Percentiles rank a stretch among this genome's conserved stretches.
Evolutionary conservation across 2,329 filamentous ascomycete genomes (phyloP).

Genomic region (Colletotrichum tropicicola): DNA sequence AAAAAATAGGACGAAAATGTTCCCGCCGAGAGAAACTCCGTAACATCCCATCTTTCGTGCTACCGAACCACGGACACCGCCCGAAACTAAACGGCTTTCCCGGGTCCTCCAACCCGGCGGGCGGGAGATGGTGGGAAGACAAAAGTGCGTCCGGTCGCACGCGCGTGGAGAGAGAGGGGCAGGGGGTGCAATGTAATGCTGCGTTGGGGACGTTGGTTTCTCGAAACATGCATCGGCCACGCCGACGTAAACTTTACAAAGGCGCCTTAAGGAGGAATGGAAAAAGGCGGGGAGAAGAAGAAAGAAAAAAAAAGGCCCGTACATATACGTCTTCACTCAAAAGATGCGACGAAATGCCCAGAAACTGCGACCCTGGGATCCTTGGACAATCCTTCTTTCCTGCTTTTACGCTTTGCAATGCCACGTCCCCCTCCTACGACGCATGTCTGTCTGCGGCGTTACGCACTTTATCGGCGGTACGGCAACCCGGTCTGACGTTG

Average conservation of each 20-base stretch:
- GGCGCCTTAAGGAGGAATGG: background rate
- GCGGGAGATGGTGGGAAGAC: background rate
- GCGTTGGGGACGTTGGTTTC: background rate
- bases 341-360: slow-evolving; percentile 5
- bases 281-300: background rate
- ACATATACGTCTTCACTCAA: background rate
- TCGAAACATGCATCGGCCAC: slow-evolving; percentile 11
- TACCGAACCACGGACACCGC: background rate
- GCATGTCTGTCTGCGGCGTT: background rate
- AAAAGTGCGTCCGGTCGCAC: background rate
- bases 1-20: too few species aligned
- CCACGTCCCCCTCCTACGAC: background rate
- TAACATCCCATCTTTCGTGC: background rate
- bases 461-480: background rate
- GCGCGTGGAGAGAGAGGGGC: background rate
- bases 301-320: background rate
- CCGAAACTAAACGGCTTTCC: background rate
- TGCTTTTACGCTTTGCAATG: too few species aligned
- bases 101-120: background rate
- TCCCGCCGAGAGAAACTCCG: background rate
- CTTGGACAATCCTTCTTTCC: too few species aligned
- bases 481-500: slow-evolving; percentile 8
- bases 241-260: background rate
- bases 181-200: background rate
- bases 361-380: background rate